Base-by-base conservation (phyloP, 306 rosid genomes). In the Dicorynia guianensis region DNA sequence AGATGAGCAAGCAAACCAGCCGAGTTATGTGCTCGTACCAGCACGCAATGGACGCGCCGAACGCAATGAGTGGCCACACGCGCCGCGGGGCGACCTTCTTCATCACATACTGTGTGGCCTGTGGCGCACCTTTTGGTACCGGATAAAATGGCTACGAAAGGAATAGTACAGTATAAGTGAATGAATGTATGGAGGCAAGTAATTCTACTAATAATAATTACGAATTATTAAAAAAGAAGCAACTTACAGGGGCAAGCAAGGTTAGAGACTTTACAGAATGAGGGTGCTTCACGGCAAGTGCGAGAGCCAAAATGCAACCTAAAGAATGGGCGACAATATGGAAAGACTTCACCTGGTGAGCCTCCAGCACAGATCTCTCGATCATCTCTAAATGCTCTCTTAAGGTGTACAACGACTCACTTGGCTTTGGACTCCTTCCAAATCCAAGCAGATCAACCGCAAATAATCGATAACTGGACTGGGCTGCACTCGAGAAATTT, bases 291-390 rank as follows among this genome's bases (percentile, higher is more conserved):
- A 85, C 90, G 0, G 98, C 96, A 4, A 96, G 90, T 0, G 99
- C 97, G 0, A 96, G 87, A 34, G 98, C 99, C 63, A 96, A 71
- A 68, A 96, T 96, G 78, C 97, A 90, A 3, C 99, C 99, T 7
- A 96, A 77, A 3, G 99, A 96, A 77, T 96, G 99, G 38, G 99
- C 99, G 46, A 96, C 99, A 4, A 96, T 90, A 80, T 96, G 99
- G 80, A 96, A 86, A 0, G 96, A 92, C 6, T 96, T 83, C 2
- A 92, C 90, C 19, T 88, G 80, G 68, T 96, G 79, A 5, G 98
- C 82, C 35, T 96, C 97, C 2, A 96, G 67, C 6, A 92, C 96
- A 0, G 98, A 90, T 55, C 70, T 63, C 71, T 96, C 99, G 3
- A 96, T 85, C 96, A 89, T 92, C 11, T 92, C 98, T 25, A 96